Base-by-base conservation (phyloP, 345 rosid species). In the Sisymbrium altissimum region DNA sequence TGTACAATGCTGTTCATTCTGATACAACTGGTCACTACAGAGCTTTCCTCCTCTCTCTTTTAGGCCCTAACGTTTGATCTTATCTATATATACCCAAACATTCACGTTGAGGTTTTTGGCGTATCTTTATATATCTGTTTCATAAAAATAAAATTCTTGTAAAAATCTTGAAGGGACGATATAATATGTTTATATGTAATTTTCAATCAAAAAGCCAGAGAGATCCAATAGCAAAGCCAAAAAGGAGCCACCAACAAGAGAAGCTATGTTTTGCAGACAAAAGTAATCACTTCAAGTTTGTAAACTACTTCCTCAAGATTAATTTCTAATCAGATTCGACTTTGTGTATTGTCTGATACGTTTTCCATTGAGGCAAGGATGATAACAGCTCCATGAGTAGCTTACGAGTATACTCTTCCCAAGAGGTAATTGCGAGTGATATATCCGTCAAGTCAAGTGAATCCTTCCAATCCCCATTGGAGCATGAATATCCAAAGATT, bases 341-440 rank as follows among this genome's bases (percentile, higher is more conserved):
- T 53, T 59, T 46, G 67, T 73, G 83, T 60, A 88, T 77, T 35
- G 84, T 77, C 54, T 82, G 83, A 64, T 83, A 79, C 33, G 65
- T 56, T 84, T 67, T 82, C 97, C 96, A 91, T 9, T 73, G 59
- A 17, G 97, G 87, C 68, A 89, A 79, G 73, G 92, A 88, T 35
- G 57, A 46, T n/a, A 71, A 54, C 18, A 95, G 67, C 35, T 86
- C 72, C 66, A 77, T 65, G 9, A 63, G 81, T 68, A 87, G 81
- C 79, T 78, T 82, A 30, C 41, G 3, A 1, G 75, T 73, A 72
- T 88, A 87, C 50, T 68, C 83, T 72, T 84, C 87, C 82, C 87
- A 89, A 8, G 67, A 76, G 36, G 46, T 59, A 76, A 88, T 36
- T 6, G 84, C 86, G 14, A 49, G 66, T 70, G 85, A 76, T 60